Conservation (phyloP, 2,329 filamentous ascomycete genomes). For the Colletotrichum higginsianum region DNA sequence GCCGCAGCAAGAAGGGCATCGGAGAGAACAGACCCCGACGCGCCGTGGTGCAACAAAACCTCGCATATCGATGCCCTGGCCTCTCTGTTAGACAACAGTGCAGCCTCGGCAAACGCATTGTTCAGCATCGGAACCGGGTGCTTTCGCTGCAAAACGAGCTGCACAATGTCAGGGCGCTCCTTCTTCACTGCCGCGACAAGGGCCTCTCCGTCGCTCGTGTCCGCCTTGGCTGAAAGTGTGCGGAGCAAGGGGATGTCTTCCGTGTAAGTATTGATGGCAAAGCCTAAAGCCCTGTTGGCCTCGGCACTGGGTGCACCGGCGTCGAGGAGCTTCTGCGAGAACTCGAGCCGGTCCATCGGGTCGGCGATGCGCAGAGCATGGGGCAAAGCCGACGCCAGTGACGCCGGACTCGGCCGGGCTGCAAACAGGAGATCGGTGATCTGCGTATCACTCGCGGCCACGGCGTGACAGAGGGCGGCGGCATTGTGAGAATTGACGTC, state of each 20-base stretch:
- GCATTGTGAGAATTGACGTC: conserved; percentile 69
- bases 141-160: conserved; percentile 59
- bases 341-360: conserved; percentile 64
- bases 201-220: conserved; percentile 66
- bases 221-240: conserved; percentile 61
- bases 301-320: conserved; percentile 64
- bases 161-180: conserved; percentile 61
- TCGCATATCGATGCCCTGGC: conserved; percentile 61
- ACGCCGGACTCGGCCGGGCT: conserved; percentile 56
- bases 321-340: conserved; percentile 65
- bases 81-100: conserved; percentile 57
- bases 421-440: conserved; percentile 66
- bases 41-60: conserved; percentile 62
- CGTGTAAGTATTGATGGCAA: conserved; percentile 63
- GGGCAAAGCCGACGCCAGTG: conserved; percentile 66
- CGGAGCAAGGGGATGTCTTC: conserved; percentile 65
- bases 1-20: conserved; percentile 67
- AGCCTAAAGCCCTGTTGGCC: conserved; percentile 66
- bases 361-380: conserved; percentile 67
- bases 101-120: conserved; percentile 59
- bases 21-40: conserved; percentile 61
- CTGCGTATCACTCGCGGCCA: conserved; percentile 60
- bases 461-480: conserved; percentile 65
- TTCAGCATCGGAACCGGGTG: conserved; percentile 59
- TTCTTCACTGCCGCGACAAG: conserved; percentile 61